Evolutionary conservation across 768 basidiomycete genomes (phyloP), one percentile per base, ranked within the genome.

Genomic region (Leccinum arenicola): DNA sequence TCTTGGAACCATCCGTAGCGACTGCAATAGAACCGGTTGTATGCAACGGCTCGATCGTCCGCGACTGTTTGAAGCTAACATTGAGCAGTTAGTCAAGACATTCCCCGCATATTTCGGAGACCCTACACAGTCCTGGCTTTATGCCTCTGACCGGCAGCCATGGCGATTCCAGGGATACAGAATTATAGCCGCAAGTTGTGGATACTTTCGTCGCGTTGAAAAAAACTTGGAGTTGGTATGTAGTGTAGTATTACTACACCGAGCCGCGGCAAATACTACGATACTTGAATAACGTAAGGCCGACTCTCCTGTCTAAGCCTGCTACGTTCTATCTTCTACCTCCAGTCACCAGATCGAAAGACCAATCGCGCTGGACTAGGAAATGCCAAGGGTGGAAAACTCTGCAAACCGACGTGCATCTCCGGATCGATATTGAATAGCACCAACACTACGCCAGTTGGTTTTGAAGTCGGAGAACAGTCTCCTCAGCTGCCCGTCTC

Each of bases 21-120:
- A 92, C 78, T 11, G 90, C 84, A 27, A 95, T 85, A 15, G 93
- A 90, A 31, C 97, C 97, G 43, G 84, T 84, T 2, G 96, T 98
- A 70, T 97, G 91, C 48, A 96, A 75, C 3, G 95, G 93, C 38
- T 81, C 82, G 55, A 94, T 86, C 12, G 83, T 79, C 55, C 87
- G 81, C 19, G 74, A 78, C 72, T 90, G 91, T 74, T 88, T 89
- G 75, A 90, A 94, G 31, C 92, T 94, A 56, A 29, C 15, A 15
- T 31, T 19, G 23, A 50, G 31, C 48, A 54, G 49, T 70, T 25
- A 72, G 66, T 19, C 6, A 33, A n/a, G 19, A 21, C 6, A 29
- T 21, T 27, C 15, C 23, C 40, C 19, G 21, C 6, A 38, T 52
- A 35, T 8, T 43, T 48, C 14, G 23, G 21, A 55, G 35, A 25